Evolutionary conservation across 192 early-diverging fungal genomes (phyloP).

Genomic region (Gigaspora rosea): DNA sequence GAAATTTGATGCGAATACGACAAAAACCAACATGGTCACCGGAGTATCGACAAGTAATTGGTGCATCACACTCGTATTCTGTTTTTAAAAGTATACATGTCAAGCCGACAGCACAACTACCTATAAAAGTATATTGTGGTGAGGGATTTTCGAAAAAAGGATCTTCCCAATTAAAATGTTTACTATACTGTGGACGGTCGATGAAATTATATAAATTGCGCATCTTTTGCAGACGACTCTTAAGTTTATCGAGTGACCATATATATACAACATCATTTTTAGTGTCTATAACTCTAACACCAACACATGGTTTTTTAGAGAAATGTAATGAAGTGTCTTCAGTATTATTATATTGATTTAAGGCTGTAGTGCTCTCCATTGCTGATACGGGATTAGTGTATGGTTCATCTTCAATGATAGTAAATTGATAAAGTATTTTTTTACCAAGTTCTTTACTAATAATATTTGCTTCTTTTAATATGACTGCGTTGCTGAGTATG

Average conservation of each 20-base stretch:
- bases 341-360: slow-evolving; percentile 52
- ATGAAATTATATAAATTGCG: slow-evolving; percentile 63
- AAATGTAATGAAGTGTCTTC: slow-evolving; percentile 49
- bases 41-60: slow-evolving; percentile 49
- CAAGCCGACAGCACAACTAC: slow-evolving; percentile 48
- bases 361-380: slow-evolving; percentile 52
- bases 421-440: slow-evolving; percentile 82
- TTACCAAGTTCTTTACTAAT: slow-evolving; percentile 83
- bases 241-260: slow-evolving; percentile 67
- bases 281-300: slow-evolving; percentile 56
- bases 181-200: slow-evolving; percentile 57
- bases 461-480: slow-evolving; percentile 90
- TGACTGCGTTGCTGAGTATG: slow-evolving; percentile 66
- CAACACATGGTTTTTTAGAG: slow-evolving; percentile 53
- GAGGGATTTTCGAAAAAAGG: slow-evolving; percentile 60
- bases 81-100: slow-evolving; percentile 48
- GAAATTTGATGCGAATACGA: slow-evolving; percentile 46
- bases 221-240: slow-evolving; percentile 67
- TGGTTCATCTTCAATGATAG: slow-evolving; percentile 66
- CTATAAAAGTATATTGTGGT: slow-evolving; percentile 57
- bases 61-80: slow-evolving; percentile 46
- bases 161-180: slow-evolving; percentile 59
- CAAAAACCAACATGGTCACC: slow-evolving; percentile 45
- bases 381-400: slow-evolving; percentile 52
- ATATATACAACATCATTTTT: slow-evolving; percentile 57